These are phyloP conservation scores for Apiospora arundinis DNA, from an alignment of 2,329 filamentous ascomycete species.

Conservation along the genomic window DNA sequence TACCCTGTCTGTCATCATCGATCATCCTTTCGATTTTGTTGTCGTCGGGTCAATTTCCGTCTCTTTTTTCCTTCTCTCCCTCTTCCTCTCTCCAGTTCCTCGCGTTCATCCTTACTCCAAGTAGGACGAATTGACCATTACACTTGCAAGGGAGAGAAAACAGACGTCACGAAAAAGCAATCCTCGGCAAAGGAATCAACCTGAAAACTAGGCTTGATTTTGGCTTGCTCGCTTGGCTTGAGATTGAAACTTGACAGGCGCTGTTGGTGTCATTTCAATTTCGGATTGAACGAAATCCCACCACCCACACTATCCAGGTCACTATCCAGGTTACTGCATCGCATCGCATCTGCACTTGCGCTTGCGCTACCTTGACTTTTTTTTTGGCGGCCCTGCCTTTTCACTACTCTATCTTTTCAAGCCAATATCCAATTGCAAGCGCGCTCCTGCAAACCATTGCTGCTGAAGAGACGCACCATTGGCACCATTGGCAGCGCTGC, in stretches of 20 bases:
- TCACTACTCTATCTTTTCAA: neutral
- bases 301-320: neutral
- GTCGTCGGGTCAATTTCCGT: constrained; percentile 8
- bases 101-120: constrained; percentile 3
- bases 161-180: neutral
- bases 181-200: neutral
- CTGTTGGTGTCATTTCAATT: constrained; percentile 14
- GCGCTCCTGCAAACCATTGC: neutral
- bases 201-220: neutral
- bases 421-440: no score
- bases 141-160: constrained; percentile 1
- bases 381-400: neutral
- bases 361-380: neutral
- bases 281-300: constrained; percentile 13
- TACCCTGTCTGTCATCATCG: constrained; percentile 8
- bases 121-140: constrained; percentile 11
- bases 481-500: neutral
- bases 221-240: constrained; percentile 11
- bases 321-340: constrained; percentile 4
- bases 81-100: constrained; percentile 5
- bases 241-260: constrained; percentile 11
- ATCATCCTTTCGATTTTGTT: neutral
- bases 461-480: constrained; percentile 10
- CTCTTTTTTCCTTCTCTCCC: neutral
- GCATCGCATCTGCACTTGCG: neutral